Base-by-base conservation (phyloP, 2,329 filamentous ascomycete species). In the Lasiodiplodia sp. region DNA sequence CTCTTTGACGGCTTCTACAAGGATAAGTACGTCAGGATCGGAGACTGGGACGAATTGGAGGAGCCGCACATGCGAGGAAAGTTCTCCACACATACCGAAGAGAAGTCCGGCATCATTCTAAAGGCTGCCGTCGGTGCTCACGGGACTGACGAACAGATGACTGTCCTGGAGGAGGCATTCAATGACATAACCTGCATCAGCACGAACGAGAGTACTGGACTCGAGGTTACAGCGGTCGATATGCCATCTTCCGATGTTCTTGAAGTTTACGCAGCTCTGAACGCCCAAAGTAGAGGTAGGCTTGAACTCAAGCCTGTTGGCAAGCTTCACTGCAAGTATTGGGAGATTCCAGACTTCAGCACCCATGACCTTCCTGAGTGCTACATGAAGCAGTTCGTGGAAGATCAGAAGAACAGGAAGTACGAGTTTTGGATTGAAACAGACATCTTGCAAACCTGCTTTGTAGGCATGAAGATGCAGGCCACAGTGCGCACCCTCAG, bases 351-450 rank as follows among this genome's bases (percentile, higher is more conserved):
- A 0, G 77, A 79, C 18, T 77, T 74, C 68, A 69, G 73, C 4
- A 74, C 78, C 49, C 79, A 75, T 68, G 82, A 83, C 64, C 72
- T 82, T 1, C 79, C 80, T 8, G 67, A 71, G 18, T 67, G 74
- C 69, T 66, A 75, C n/a, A 74, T 79, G 2, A 71, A 73, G 4
- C 76, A 80, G 69, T 21, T 60, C 11, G 80, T 83, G 64, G 71
- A 83, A 58, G 79, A 73, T 31, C 72, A 51, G 72, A 71, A 44
- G 71, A 71, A 49, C 7, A 63, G 62, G 71, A 51, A 72, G 56
- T 79, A 82, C 70, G 76, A 77, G 14, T 90, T 96, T 71, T 88
- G 91, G 74, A 75, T 97, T 3, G 94, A 97, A 70, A 86, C 88
- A 31, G 78, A 84, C 4, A 77, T 88, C 2, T 79, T 91, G 21